These are phyloP conservation scores for Clavispora vitiphila DNA, from an alignment of 805 yeast genomes.

Conservation along the genomic window DNA sequence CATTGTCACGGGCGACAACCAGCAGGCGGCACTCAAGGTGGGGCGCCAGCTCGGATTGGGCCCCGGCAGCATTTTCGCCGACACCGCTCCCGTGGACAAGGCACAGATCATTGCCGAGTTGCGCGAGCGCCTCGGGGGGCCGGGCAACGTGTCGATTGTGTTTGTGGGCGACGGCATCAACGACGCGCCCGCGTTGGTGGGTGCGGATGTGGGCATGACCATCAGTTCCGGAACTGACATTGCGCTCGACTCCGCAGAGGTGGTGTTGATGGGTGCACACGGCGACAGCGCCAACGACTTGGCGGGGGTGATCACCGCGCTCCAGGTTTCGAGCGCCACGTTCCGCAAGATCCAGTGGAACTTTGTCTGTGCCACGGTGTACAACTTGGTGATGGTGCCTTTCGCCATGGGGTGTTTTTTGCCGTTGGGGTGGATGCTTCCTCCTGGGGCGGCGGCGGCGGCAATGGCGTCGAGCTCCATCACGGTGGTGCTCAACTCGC, in stretches of 20 bases:
- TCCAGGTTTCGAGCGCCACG: constrained; percentile 66
- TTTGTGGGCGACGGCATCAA: constrained; percentile 98
- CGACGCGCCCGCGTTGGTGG: constrained; percentile 93
- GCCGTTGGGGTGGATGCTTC: constrained; percentile 71
- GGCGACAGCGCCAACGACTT: constrained; percentile 27
- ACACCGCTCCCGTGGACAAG: constrained; percentile 73
- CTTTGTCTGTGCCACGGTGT: constrained; percentile 81
- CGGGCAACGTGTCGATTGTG: constrained; percentile 47
- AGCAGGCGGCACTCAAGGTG: constrained; percentile 54
- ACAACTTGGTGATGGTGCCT: constrained; percentile 83
- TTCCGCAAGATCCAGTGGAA: constrained; percentile 73
- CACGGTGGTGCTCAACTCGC: constrained; percentile 79
- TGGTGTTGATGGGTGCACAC: constrained; percentile 56
- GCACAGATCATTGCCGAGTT: constrained; percentile 58
- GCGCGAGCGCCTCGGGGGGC: constrained; percentile 40
- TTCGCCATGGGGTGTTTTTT: constrained; percentile 88
- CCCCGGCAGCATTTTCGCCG: constrained; percentile 60
- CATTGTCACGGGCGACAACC: constrained; percentile 87
- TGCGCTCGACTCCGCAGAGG: constrained; percentile 95
- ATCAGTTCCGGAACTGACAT: constrained; percentile 91
- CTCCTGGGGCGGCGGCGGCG: constrained; percentile 85
- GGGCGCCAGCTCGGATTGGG: constrained; percentile 69
- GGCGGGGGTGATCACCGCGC: constrained; percentile 51
- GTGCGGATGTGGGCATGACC: constrained; percentile 87
- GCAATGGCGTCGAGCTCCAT: constrained; percentile 93